Base-by-base conservation (phyloP, 495 filamentous ascomycete genomes). In the Penicillium roqueforti region DNA sequence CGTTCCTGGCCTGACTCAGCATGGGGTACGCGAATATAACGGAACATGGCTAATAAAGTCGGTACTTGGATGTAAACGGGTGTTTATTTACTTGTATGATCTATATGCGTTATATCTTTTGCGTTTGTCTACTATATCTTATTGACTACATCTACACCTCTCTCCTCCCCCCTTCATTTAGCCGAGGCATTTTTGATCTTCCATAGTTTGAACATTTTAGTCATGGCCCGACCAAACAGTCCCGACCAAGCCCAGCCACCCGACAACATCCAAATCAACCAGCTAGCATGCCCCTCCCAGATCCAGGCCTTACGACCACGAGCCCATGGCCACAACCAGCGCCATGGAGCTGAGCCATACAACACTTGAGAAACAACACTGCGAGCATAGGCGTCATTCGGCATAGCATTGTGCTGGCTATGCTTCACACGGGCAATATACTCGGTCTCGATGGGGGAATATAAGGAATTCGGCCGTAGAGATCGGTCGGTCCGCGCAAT, bases 321-420 rank as follows among this genome's bases (percentile, higher is more conserved):
- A 6, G 70, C 69, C 66, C 72, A 70, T 3, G 71, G 69, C 73
- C 74, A 80, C n/a, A 78, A 44, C 75, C 70, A 79, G 31, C 74
- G 69, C 60, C 73, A 75, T 22, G 66, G 68, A 16, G 69, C 68
- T 42, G 72, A 67, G 14, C 73, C 72, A 55, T 73, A 72, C 51
- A 85, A 59, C 14, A 84, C 72, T 51, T 83, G 74, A 8, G 53
- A 55, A 3, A 87, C 84, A 6, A 85, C 81, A 25, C 75, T 76
- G 37, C 65, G 62, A 1, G 84, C 84, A 70, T 86, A 87, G 19
- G 53, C 58, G 5, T 72, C 66, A 44, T 73, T 68, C 4, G 71
- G 55, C 77, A 84, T 82, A 0, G 76, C 79, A 23, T 72, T 72
- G 25, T 78, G 66, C 62, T 86, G 83, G 51, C 78, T 82, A 65